phyloP scores from a whole-genome alignment of 2,329 filamentous ascomycete genomes.

The Diplodia sapinea region DNA sequence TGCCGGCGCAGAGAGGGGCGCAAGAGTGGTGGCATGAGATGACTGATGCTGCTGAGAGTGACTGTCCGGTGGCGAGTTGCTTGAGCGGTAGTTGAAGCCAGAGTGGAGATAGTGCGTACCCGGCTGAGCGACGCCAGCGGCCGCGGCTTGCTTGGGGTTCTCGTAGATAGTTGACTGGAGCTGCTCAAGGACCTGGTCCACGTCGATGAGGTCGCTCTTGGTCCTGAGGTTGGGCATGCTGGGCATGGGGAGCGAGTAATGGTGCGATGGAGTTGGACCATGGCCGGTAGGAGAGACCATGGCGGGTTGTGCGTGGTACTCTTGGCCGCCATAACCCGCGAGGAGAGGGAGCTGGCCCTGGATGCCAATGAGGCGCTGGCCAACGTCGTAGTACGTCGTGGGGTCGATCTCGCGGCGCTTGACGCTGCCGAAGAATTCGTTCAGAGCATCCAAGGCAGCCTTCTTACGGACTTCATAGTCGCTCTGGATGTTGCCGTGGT shows the following conservation, averaged over 20 bases:
- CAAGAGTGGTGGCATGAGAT: conserved; percentile 58
- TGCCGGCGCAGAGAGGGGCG: conserved; percentile 51
- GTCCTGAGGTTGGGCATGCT: conserved; percentile 87
- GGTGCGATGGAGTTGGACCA: conserved; percentile 68
- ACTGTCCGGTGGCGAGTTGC: conserved; percentile 60
- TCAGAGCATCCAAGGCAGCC: conserved; percentile 77
- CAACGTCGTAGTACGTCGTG: conserved; percentile 86
- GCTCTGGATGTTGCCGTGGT: conserved; percentile 69
- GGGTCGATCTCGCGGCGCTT: conserved; percentile 93
- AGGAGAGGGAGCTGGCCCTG: conserved; percentile 64
- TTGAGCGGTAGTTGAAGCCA: conserved; percentile 59
- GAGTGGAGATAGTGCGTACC: conserved; percentile 69
- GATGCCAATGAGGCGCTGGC: conserved; percentile 82
- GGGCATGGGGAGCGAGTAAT: conserved; percentile 85
- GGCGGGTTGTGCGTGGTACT: conserved; percentile 61
- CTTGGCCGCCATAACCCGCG: conserved; percentile 48
- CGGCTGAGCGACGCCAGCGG: conserved; percentile 76
- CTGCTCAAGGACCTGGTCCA: conserved; percentile 93
- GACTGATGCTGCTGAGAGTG: conserved; percentile 50
- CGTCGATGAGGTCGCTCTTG: conserved; percentile 90
- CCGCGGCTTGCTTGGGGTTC: conserved; percentile 80
- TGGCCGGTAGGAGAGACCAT: conserved; percentile 59
- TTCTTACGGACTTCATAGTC: conserved; percentile 75
- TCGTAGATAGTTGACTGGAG: conserved; percentile 97
- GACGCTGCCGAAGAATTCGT: conserved; percentile 91